Base-by-base conservation (phyloP, 352 stramenopile species). In the Globisporangium paddicum region DNA sequence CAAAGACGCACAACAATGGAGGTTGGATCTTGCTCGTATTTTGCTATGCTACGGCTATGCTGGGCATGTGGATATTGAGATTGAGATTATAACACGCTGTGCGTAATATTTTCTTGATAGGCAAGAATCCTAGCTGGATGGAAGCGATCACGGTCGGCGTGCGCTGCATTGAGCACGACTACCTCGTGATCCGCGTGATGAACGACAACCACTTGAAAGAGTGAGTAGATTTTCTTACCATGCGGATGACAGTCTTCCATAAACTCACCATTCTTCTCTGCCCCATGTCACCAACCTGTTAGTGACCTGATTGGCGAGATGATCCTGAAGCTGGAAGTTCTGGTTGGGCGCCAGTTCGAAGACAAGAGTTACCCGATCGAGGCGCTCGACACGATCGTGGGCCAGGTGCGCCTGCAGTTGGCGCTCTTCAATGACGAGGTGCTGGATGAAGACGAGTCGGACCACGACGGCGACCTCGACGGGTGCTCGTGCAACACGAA, bases 381-480 rank as follows among this genome's bases (percentile, higher is more conserved):
- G 62, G 77, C 79, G 1, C 75, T 87, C 23, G 77, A 84, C 55
- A 91, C 82, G 41, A 91, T 91, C 46, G 82, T 91, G 14, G 82
- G 82, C 0, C 82, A 91, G 50, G 63, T 89, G 16, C 77, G 77
- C 2, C 69, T 91, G 62, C 82, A 91, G 58, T 59, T 91, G 19
- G 77, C 82, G 38, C 64, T 91, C 11, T 88, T 91, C 60, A 91
- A 91, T 62, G 82, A 91, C 66, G 75, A 89, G 64, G 82, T 91
- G 47, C 68, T 87, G 54, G 71, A 82, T 14, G 79, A 90, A 18
- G 66, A 85, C 28, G 79, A 83, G 30, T 53, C 25, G 18, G 72
- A 79, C 28, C 64, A 69, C 35, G 71, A 86, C 19, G 75, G 67
- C 32, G 82, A 91, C 53, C 70, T 84, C 11, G 85, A 86, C 52